These are phyloP conservation scores for Chrysanthemum lavandulifolium DNA, from an alignment of 129 eudicot genomes.

Conservation along the genomic window DNA sequence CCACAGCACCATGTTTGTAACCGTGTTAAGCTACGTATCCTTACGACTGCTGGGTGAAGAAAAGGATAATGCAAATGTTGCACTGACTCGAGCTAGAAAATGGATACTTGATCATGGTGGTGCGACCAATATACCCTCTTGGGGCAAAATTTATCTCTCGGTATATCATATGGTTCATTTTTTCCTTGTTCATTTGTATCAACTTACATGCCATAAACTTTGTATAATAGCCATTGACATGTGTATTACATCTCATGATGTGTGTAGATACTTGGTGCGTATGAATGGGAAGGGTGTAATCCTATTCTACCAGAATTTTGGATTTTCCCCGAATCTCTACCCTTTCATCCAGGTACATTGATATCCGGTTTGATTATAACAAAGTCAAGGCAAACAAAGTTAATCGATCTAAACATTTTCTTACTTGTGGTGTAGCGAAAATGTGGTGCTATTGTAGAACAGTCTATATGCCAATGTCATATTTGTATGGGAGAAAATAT, in stretches of 20 bases:
- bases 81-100: constrained; percentile 44
- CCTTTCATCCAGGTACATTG: constrained; percentile 66
- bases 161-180: constrained; percentile 26
- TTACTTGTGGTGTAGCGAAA: constrained; percentile 41
- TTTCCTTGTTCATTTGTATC: too few relatives aligned
- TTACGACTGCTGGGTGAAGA: constrained; percentile 58
- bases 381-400: too few relatives aligned
- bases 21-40: constrained; percentile 52
- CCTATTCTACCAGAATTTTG: constrained; percentile 86
- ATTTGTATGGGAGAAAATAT: constrained; percentile 45
- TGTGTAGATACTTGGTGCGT: constrained; percentile 66
- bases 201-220: too few relatives aligned
- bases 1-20: constrained; percentile 63
- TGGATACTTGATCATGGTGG: constrained; percentile 89
- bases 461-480: constrained; percentile 68
- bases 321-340: constrained; percentile 60
- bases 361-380: background rate
- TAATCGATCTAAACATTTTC: background rate
- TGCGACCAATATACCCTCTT: constrained; percentile 55
- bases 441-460: constrained; percentile 72
- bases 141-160: constrained; percentile 73
- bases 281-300: constrained; percentile 77
- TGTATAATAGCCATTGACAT: background rate
- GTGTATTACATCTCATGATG: background rate
- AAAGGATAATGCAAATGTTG: constrained; percentile 43